Base-by-base conservation (phyloP, 2,329 filamentous ascomycete species). In the Biscogniauxia mediterranea region DNA sequence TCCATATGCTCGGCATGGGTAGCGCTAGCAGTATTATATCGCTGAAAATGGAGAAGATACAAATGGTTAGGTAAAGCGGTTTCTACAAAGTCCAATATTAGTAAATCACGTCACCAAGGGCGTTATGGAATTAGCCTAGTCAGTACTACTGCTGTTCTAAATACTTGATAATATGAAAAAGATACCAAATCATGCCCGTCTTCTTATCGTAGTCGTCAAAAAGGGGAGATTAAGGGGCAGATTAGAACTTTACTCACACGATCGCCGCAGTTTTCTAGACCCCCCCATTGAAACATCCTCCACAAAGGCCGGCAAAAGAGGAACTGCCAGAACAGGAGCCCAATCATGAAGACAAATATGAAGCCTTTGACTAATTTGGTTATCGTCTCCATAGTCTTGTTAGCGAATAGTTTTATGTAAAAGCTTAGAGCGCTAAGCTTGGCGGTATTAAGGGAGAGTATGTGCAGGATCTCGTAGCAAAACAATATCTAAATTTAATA, bases 361-460 rank as follows among this genome's bases (percentile, higher is more conserved):
- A 61, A 59, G 54, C 52, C 62, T 54, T 58, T 59, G n/a, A 52
- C 19, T 19, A 19, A 5, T 17, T 23, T 21, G 6, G 62, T 68
- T 20, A 59, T 49, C n/a, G 20, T 56, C 5, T 54, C 56, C 17
- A 65, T 56, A 26, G 59, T 57, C 28, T 60, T 59, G 26, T 50
- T 61, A 50, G 54, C 61, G 58, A 66, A 66, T 21, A 68, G 25
- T 42, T 65, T 65, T 38, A 62, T n/a, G 49, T 63, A 66, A 42
- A 66, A 66, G 56, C 58, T 63, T 6, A 66, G 54, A 4, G 66
- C 66, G 46, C 66, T 68, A n/a, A 68, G 32, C 62, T 68, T 68
- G 56, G 60, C 64, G 13, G 63, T 42, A 42, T 66, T 66, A 38
- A 66, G 53, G 28, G 60, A 61, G 21, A 68, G 17, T n/a, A 68